Percentiles rank a stretch among this genome's conserved stretches.
Conservation (phyloP, 805 yeast genomes). For the Candida morakotiae region DNA sequence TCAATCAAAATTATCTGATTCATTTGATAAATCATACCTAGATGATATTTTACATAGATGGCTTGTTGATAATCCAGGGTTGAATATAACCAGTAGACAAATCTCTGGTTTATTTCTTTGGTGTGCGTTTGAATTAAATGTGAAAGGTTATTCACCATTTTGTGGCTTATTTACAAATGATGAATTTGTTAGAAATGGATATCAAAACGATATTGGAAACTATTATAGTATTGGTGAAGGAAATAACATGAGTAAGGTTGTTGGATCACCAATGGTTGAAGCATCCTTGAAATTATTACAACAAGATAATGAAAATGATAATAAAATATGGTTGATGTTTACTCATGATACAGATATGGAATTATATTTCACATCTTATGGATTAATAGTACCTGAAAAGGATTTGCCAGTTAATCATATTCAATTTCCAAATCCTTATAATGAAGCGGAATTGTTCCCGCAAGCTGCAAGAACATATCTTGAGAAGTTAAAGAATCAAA, state of each 20-base stretch:
- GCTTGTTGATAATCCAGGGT: slow-evolving; percentile 50
- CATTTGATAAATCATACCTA: slow-evolving; percentile 42
- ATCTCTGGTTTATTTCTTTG: slow-evolving; percentile 49
- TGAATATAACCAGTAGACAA: slow-evolving; percentile 49
- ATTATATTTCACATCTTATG: slow-evolving; percentile 61
- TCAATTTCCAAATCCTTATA: slow-evolving; percentile 46
- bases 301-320: slow-evolving; percentile 26
- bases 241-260: slow-evolving; percentile 48
- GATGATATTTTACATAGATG: slow-evolving; percentile 54
- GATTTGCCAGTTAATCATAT: slow-evolving; percentile 44
- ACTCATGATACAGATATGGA: slow-evolving; percentile 71
- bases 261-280: slow-evolving; percentile 55
- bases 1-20: slow-evolving; percentile 11
- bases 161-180: slow-evolving; percentile 66
- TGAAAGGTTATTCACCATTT: slow-evolving; percentile 60
- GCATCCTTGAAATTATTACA: slow-evolving; percentile 48
- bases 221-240: slow-evolving; percentile 68
- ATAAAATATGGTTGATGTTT: slow-evolving; percentile 64
- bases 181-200: slow-evolving; percentile 62
- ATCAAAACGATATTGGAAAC: slow-evolving; percentile 52
- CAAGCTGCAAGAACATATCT: slow-evolving; percentile 38
- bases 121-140: slow-evolving; percentile 76
- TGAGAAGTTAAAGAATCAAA: slow-evolving; percentile 28
- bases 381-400: slow-evolving; percentile 42
- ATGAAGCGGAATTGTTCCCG: slow-evolving; percentile 34